Base-by-base conservation (phyloP, 805 yeast genomes). In the Ogataea parapolymorpha region DNA sequence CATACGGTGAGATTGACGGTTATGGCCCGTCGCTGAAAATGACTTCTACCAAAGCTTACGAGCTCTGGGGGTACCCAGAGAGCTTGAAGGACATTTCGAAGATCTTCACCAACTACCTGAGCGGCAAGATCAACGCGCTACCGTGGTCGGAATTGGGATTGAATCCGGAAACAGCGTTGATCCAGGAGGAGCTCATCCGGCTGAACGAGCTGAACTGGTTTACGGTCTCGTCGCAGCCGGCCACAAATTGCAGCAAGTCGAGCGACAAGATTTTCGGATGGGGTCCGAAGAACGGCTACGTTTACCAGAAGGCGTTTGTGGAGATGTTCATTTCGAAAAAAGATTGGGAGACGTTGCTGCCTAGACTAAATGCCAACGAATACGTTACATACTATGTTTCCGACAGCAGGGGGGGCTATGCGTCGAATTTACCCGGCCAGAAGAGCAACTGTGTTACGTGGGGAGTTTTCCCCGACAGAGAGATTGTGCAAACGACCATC, bases 1-100 rank as follows among this genome's bases (percentile, higher is more conserved):
- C 98, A 1, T 91, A 85, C 63, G 99, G 98, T 70, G 97, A 91
- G 66, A 87, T 91, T 54, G 97, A 90, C 61, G 98, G 98, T 23
- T 93, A 91, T 61, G 98, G 98, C 2, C 96, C 97, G 0, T 78
- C 85, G 2, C 74, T 93, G 54, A 90, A 90, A 56, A 80, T 87
- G 4, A 75, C 82, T 6, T 74, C 80, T 10, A 71, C 75, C 26
- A 77, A 73, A 55, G 95, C 95, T 1, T 68, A 74, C 36, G 77
- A 76, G 39, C 68, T 79, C 14, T 90, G 97, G 96, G 96, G 95
- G 0, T 67, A 71, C 39, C 96, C 96, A 4, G 74, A 68, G 24
- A 68, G 70, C 11, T 49, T 66, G 3, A 56, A 65, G 4, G 96
- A 89, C 58, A 62, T 90, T 35, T 70, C 84, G 10, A 69, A 71